Evolutionary conservation across 441 rosid genomes (phyloP), one percentile per base, ranked within the genome.

Genomic region (Mallotus japonicus): DNA sequence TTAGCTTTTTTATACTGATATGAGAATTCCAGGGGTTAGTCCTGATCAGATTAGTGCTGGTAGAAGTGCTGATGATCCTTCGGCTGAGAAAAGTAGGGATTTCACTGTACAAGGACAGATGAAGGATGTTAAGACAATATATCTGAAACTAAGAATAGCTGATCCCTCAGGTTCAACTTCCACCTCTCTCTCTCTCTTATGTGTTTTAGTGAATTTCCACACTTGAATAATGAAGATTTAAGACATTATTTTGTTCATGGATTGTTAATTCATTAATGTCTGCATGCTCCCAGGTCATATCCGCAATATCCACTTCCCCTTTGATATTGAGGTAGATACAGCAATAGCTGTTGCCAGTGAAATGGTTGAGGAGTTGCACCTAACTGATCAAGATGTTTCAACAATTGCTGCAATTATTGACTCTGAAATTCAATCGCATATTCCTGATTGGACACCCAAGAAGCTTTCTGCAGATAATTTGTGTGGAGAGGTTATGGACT

Each of bases 221-320:
- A 51, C 19, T 37, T 1, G 22, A 22, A 67, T 15, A 67, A 15
- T 5, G 24, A 20, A 67, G 58, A 42, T 75, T 16, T 60, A 47
- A 12, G 63, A 15, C 34, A 44, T 67, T 55, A 34, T 8, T 17
- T 28, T 58, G 59, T 50, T 71, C 59, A 69, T 24, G 42, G 49
- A 20, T 4, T 37, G 65, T 60, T 32, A 53, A 68, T 14, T 55
- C 34, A n/a, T 40, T 12, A 53, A 17, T 62, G 17, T 76, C 42
- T 14, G 0, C 69, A 14, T 74, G 42, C 63, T 32, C 12, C 82
- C 60, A 93, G 98, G 97, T 62, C 86, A 90, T 76, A 65, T 82
- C 62, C 97, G 92, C 67, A 89, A 90, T 77, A 93, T 93, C 66
- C 98, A 92, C 84, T 93, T 93, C 82, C 98, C 98, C 40, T 93